Conservation (phyloP, 192 early-diverging fungal species). For the Coemansia sp. region DNA sequence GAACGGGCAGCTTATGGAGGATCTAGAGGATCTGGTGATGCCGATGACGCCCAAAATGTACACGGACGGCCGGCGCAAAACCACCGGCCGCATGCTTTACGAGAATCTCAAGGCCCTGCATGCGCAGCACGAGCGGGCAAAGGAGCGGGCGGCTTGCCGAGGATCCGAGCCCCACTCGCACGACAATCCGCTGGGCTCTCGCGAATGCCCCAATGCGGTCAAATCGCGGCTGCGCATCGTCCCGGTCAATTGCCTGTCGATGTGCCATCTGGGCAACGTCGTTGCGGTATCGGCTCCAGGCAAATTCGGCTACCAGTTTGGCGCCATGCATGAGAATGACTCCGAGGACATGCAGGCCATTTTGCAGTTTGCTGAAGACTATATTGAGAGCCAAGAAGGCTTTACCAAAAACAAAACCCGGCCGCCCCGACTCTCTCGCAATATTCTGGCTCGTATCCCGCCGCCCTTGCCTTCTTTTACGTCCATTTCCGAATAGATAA, state of each 20-base stretch:
- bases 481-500: constrained; percentile 28
- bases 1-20: constrained; percentile 38
- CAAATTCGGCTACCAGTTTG: constrained; percentile 54
- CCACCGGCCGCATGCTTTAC: constrained; percentile 52
- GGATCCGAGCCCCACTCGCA: constrained; percentile 37
- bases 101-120: constrained; percentile 51
- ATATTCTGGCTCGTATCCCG: constrained; percentile 47
- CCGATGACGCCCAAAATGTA: constrained; percentile 53
- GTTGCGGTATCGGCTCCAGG: constrained; percentile 39
- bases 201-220: constrained; percentile 47
- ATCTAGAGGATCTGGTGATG: constrained; percentile 52
- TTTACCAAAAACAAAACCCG: constrained; percentile 51
- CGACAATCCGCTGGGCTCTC: constrained; percentile 6
- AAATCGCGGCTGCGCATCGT: constrained; percentile 50
- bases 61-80: constrained; percentile 44
- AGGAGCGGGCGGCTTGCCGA: constrained; percentile 42
- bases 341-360: constrained; percentile 51
- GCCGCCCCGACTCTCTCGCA: constrained; percentile 37
- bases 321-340: constrained; percentile 48
- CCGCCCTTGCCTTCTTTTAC: constrained; percentile 42
- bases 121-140: constrained; percentile 46
- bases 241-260: constrained; percentile 44
- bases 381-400: constrained; percentile 44
- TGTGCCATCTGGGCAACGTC: constrained; percentile 52
- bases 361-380: constrained; percentile 54